phyloP scores from a whole-genome alignment of 805 yeast species.

The Ogataea parapolymorpha region DNA sequence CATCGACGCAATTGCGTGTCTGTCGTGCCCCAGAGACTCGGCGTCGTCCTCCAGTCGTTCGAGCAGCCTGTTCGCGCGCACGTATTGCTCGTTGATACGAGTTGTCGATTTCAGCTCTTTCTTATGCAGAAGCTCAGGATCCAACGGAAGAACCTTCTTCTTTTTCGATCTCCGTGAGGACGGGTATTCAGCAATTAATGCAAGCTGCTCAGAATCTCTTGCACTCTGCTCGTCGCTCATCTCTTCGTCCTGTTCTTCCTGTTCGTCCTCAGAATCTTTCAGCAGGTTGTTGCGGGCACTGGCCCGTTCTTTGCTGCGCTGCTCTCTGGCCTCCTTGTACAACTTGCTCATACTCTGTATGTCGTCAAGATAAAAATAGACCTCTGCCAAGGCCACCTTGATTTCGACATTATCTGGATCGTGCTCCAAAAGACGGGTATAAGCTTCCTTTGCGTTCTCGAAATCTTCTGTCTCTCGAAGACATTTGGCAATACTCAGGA shows the following conservation, averaged over 20 bases:
- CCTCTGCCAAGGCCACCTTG: constrained; percentile 77
- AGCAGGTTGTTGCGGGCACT: constrained; percentile 26
- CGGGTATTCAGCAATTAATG: constrained; percentile 33
- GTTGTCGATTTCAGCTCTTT: constrained; percentile 32
- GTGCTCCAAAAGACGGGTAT: constrained; percentile 47
- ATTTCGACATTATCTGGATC: constrained; percentile 69
- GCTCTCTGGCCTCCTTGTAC: constrained; percentile 51
- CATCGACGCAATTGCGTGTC: constrained; percentile 56
- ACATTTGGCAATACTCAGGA: constrained; percentile 70
- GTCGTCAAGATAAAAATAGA: constrained; percentile 64
- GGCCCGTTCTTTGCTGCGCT: constrained; percentile 33
- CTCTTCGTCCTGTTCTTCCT: constrained; percentile 19
- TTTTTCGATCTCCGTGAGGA: constrained; percentile 19
- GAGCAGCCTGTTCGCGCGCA: constrained; percentile 48
- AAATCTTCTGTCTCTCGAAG: constrained; percentile 69
- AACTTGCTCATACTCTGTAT: constrained; percentile 52
- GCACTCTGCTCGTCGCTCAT: constrained; percentile 18
- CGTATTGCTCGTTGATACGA: constrained; percentile 43
- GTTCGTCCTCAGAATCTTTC: constrained; percentile 19
- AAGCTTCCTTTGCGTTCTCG: constrained; percentile 59
- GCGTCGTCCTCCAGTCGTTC: constrained; percentile 41
- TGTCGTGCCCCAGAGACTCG: constrained; percentile 31
- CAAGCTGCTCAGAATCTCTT: constrained; percentile 29
- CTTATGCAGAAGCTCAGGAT: constrained; percentile 27
- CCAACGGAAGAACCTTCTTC: constrained; percentile 20